These are phyloP conservation scores for Pulveroboletus sp. DNA, from an alignment of 768 basidiomycete genomes.

Conservation along the genomic window DNA sequence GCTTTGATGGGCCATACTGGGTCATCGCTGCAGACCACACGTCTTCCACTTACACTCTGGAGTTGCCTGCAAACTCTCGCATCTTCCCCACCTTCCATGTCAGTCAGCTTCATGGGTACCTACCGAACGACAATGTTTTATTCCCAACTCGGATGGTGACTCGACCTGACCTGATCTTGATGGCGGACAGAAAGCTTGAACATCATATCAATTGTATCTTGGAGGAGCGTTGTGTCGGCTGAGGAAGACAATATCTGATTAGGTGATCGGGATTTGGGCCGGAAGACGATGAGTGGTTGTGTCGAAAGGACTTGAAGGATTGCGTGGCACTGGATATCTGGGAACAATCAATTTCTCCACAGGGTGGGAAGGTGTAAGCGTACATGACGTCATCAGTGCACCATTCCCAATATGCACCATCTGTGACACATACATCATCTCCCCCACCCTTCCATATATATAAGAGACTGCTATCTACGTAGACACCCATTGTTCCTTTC, in stretches of 20 bases:
- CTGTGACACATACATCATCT: too few relatives aligned
- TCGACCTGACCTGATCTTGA: neutral
- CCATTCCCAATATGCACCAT: too few relatives aligned
- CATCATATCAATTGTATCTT: neutral
- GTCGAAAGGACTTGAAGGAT: neutral
- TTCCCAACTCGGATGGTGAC: conserved; percentile 32
- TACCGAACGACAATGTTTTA: conserved; percentile 33
- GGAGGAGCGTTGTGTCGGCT: conserved; percentile 11
- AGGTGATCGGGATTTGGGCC: conserved; percentile 13
- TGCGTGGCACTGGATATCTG: conserved; percentile 5
- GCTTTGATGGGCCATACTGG: conserved; percentile 30
- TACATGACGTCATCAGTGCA: too few relatives aligned
- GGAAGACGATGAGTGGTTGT: conserved; percentile 8
- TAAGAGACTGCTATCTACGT: too few relatives aligned
- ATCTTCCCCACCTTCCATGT: conserved; percentile 34
- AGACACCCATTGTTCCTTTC: too few relatives aligned
- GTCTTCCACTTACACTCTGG: conserved; percentile 21
- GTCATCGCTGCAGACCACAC: conserved; percentile 15
- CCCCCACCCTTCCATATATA: too few relatives aligned
- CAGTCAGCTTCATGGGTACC: conserved; percentile 25
- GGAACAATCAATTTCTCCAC: neutral
- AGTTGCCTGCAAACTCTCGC: conserved; percentile 22
- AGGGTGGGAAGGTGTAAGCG: neutral
- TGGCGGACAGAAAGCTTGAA: neutral
- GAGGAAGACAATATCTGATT: conserved; percentile 16